Evolutionary conservation across 495 filamentous ascomycete species (phyloP).

Genomic region (Friedmanniomyces endolithicus): DNA sequence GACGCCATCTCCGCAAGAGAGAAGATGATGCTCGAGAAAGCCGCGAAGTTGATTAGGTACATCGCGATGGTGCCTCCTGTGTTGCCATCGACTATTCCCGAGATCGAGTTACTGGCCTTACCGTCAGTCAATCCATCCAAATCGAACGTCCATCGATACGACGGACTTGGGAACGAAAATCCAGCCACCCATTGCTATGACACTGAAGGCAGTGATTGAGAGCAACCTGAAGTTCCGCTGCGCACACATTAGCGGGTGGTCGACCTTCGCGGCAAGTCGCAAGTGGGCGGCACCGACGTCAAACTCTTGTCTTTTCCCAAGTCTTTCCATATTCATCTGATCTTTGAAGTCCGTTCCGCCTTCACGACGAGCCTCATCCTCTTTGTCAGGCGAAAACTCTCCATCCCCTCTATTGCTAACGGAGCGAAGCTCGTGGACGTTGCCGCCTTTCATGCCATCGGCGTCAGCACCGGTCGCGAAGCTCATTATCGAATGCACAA

Average conservation of each 20-base stretch:
- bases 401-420: neutral
- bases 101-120: neutral
- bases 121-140: neutral
- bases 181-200: slow-evolving; percentile 7
- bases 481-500: neutral
- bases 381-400: no score
- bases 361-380: neutral
- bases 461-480: neutral
- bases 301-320: slow-evolving; percentile 2
- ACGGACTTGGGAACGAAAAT: slow-evolving; percentile 7
- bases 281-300: neutral
- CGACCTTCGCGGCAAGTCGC: no score
- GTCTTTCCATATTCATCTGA: neutral
- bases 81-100: neutral
- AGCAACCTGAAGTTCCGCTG: slow-evolving; percentile 8
- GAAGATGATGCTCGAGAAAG: slow-evolving; percentile 27
- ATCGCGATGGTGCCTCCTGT: slow-evolving; percentile 9
- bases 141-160: neutral
- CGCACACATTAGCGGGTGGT: neutral
- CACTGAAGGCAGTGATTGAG: slow-evolving; percentile 4
- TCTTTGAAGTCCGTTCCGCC: neutral
- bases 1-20: slow-evolving; percentile 31
- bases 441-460: neutral
- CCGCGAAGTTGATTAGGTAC: slow-evolving; percentile 21
- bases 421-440: neutral